Evolutionary conservation across 768 basidiomycete genomes (phyloP).

Genomic region (Pluteus cervinus): DNA sequence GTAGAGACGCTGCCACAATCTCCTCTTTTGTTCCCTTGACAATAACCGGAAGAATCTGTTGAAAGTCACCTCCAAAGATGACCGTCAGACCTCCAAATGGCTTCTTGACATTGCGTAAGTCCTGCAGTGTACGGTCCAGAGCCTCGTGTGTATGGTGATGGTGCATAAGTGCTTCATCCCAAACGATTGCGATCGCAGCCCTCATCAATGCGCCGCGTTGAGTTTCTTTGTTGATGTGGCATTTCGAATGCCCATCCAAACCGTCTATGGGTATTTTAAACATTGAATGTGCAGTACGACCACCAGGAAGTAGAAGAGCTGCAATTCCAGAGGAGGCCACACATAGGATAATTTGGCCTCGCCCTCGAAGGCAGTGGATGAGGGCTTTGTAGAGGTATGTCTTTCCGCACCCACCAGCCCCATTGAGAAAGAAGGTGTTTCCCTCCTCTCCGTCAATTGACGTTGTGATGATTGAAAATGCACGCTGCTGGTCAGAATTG

Average conservation of each 20-base stretch:
- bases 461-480: slow-evolving; percentile 20
- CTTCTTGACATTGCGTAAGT: slow-evolving; percentile 17
- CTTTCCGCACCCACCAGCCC: slow-evolving; percentile 40
- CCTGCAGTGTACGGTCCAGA: slow-evolving; percentile 27
- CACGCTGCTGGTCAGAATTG: slow-evolving; percentile 23
- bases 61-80: slow-evolving; percentile 41
- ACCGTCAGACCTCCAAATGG: slow-evolving; percentile 36
- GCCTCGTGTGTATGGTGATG: slow-evolving; percentile 26
- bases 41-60: slow-evolving; percentile 40
- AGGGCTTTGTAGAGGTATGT: slow-evolving; percentile 36
- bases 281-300: slow-evolving; percentile 40
- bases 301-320: slow-evolving; percentile 35
- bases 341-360: slow-evolving; percentile 32
- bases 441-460: slow-evolving; percentile 14
- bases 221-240: slow-evolving; percentile 25
- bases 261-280: slow-evolving; percentile 39
- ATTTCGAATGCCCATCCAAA: slow-evolving; percentile 18
- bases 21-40: slow-evolving; percentile 25
- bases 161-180: slow-evolving; percentile 38
- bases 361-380: slow-evolving; percentile 14
- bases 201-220: slow-evolving; percentile 32
- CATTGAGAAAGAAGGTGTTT: slow-evolving; percentile 32
- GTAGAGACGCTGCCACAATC: slow-evolving; percentile 29
- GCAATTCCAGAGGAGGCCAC: slow-evolving; percentile 45
- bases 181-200: slow-evolving; percentile 29